Evolutionary conservation across 2,329 filamentous ascomycete species (phyloP).

Genomic region (Capronia americana): DNA sequence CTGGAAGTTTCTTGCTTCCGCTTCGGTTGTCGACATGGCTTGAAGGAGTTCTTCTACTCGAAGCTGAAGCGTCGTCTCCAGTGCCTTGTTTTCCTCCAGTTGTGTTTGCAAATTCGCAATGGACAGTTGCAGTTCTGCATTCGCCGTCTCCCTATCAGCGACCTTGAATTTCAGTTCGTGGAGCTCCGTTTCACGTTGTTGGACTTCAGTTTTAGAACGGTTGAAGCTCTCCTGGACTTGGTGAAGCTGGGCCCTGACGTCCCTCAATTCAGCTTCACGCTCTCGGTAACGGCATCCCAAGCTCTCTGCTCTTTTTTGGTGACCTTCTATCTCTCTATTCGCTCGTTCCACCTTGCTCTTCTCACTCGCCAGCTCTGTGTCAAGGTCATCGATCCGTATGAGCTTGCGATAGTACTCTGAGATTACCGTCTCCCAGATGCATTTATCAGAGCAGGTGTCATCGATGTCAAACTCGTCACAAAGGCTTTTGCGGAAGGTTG

Average conservation of each 20-base stretch:
- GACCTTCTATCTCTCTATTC: background rate
- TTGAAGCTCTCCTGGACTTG: background rate
- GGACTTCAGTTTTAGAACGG: background rate
- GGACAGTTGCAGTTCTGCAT: background rate
- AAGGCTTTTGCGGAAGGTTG: background rate
- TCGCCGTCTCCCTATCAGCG: background rate
- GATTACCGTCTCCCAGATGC: background rate
- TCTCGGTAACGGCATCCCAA: background rate
- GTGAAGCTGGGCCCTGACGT: background rate
- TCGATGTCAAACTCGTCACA: background rate
- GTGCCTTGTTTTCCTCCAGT: background rate
- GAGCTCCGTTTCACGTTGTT: background rate
- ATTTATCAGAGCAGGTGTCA: background rate
- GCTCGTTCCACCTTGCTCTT: background rate
- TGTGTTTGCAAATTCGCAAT: constrained; percentile 2
- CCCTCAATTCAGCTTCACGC: background rate
- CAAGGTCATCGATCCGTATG: background rate
- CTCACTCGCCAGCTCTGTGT: background rate
- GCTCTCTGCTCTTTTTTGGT: background rate
- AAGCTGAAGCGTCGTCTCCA: background rate
- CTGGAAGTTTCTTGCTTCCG: background rate
- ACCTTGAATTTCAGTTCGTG: background rate
- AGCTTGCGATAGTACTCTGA: background rate
- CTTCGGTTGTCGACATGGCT: constrained; percentile 3
- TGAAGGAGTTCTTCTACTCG: background rate